Conservation (phyloP, 164 flowering plant species). For the Sextonia rubra region DNA sequence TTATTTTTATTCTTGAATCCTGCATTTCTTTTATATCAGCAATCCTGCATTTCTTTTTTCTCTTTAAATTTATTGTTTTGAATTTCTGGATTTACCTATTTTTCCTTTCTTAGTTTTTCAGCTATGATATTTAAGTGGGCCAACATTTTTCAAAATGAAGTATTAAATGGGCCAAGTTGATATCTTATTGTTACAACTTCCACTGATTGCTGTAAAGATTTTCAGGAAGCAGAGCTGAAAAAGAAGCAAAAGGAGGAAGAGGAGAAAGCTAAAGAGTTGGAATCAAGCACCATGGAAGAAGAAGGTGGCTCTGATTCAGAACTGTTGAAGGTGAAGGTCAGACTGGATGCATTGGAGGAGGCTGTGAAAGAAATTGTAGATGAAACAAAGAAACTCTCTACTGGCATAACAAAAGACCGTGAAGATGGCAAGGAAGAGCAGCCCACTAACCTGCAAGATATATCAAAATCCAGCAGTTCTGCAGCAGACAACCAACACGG, state of each 20-base stretch:
- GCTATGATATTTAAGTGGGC: no score
- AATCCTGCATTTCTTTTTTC: no score
- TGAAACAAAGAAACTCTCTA: slow-evolving; percentile 37
- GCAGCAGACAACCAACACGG: slow-evolving; percentile 8
- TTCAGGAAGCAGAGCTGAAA: slow-evolving; percentile 55
- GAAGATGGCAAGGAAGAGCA: slow-evolving; percentile 16
- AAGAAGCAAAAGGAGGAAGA: slow-evolving; percentile 56
- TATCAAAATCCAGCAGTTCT: slow-evolving; percentile 15
- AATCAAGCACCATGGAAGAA: slow-evolving; percentile 26
- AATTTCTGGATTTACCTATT: no score
- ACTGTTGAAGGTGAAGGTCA: slow-evolving; percentile 53
- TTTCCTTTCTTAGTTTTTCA: no score
- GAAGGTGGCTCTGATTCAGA: slow-evolving; percentile 27
- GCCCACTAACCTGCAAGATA: slow-evolving; percentile 4
- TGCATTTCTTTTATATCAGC: no score
- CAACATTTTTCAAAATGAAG: no score
- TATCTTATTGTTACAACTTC: background rate
- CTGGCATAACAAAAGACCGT: slow-evolving; percentile 8
- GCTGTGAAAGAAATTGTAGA: slow-evolving; percentile 55
- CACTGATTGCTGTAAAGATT: background rate
- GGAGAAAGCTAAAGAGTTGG: slow-evolving; percentile 47
- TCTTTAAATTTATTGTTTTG: no score
- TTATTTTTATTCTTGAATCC: no score
- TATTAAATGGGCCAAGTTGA: no score
- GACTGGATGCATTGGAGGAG: slow-evolving; percentile 66